Percentiles rank a stretch among this genome's conserved stretches.
phyloP scores from a whole-genome alignment of 2,329 filamentous ascomycete genomes.

The Emmonsia crescens region DNA sequence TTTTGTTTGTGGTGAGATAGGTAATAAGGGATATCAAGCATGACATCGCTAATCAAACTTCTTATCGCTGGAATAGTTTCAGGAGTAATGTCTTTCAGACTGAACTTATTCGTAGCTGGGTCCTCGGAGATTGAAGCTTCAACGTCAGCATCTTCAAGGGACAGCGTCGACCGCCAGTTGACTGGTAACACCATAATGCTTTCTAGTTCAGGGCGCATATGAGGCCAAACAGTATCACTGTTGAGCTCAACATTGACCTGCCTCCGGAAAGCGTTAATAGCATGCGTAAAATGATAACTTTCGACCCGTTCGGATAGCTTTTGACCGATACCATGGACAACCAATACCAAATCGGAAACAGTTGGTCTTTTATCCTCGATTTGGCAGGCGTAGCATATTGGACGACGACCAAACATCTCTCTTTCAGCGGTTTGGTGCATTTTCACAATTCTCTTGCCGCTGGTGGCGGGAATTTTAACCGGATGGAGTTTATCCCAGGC shows the following conservation, averaged over 20 bases:
- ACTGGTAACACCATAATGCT: conserved; percentile 90
- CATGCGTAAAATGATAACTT: conserved; percentile 94
- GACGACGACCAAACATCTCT: conserved; percentile 16
- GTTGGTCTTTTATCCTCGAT: conserved; percentile 53
- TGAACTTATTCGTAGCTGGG: conserved; percentile 50
- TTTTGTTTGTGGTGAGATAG: conserved; percentile 91
- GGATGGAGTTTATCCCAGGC: conserved; percentile 66
- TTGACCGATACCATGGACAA: conserved; percentile 92
- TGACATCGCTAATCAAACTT: conserved; percentile 89
- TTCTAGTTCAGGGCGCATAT: conserved; percentile 66
- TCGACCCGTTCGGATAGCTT: conserved; percentile 91
- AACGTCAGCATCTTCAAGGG: conserved; percentile 68
- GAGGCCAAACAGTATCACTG: conserved; percentile 59
- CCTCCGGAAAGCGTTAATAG: conserved; percentile 80
- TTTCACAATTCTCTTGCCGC: conserved; percentile 33
- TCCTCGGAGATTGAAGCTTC: conserved; percentile 43
- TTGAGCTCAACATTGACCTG: conserved; percentile 76
- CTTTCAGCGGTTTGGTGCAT: conserved; percentile 25
- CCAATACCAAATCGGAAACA: conserved; percentile 78
- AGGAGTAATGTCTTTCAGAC: conserved; percentile 82
- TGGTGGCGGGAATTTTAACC: conserved; percentile 31
- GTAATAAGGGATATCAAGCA: conserved; percentile 97
- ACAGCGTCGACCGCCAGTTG: conserved; percentile 85
- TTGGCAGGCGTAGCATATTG: conserved; percentile 46
- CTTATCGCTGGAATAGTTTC: conserved; percentile 84